These are phyloP conservation scores for Metarhizium anisopliae DNA, from an alignment of 2,329 filamentous ascomycete species.

Conservation along the genomic window DNA sequence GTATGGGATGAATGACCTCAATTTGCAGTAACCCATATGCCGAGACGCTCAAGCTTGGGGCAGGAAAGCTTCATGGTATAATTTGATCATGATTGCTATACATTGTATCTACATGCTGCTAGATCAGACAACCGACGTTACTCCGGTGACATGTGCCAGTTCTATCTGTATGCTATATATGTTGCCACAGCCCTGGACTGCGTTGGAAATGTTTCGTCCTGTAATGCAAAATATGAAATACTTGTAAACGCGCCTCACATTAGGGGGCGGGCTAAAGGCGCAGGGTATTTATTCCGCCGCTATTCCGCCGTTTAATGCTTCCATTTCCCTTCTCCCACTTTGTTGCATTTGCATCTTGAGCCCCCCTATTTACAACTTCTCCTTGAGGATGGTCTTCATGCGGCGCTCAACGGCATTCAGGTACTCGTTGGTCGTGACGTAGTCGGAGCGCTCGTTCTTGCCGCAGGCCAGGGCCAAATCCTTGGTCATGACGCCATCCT, in stretches of 20 bases:
- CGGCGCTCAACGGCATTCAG: slow-evolving; percentile 84
- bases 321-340: neutral
- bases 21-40: too few relatives aligned
- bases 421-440: slow-evolving; percentile 89
- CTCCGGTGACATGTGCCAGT: neutral
- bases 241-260: neutral
- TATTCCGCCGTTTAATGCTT: neutral
- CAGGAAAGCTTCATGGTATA: neutral
- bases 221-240: neutral
- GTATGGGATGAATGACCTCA: too few relatives aligned
- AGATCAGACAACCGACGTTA: neutral
- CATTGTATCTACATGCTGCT: slow-evolving; percentile 1
- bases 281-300: neutral
- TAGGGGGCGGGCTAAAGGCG: neutral
- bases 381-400: slow-evolving; percentile 70
- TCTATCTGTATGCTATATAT: neutral
- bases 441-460: slow-evolving; percentile 73
- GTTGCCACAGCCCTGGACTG: neutral
- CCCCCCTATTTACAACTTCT: slow-evolving; percentile 52
- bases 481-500: slow-evolving; percentile 98
- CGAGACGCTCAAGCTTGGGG: too few relatives aligned
- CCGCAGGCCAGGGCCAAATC: slow-evolving; percentile 93
- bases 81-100: neutral
- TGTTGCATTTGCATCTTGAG: neutral
- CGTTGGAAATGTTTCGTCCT: too few relatives aligned